Base-by-base conservation (phyloP, 2,329 filamentous ascomycete species). In the Knufia petricola region DNA sequence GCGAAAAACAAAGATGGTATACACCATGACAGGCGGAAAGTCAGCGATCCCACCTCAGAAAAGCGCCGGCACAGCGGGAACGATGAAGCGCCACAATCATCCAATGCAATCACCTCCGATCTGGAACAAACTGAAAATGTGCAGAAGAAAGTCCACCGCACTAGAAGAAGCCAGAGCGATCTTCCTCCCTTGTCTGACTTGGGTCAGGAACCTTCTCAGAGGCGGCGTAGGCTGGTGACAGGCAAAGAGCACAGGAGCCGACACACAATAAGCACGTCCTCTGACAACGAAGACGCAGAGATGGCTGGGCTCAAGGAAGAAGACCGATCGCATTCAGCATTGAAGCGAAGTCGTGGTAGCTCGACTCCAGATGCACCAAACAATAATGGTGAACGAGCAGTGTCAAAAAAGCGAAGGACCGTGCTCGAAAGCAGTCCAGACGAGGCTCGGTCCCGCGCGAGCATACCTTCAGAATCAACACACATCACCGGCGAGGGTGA, bases 291-390 rank as follows among this genome's bases (percentile, higher is more conserved):
- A n/a, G 43, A 55, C 8, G 32, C 46, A 4, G 46, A 48, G 10
- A 52, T 45, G 41, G 21, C 48, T 20, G 19, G 40, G n/a, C 44
- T 51, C 23, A 53, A 54, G 38, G 30, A 46, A 30, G 50, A 55
- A 30, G 37, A 28, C 28, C 50, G 37, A 30, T 41, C 49, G 10
- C 48, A 21, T 17, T 17, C 21, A 23, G 21, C 31, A 24, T 56
- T 69, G 34, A 72, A 72, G 55, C 64, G 69, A 32, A 60, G 64
- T 23, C 65, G 69, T 37, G 63, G 60, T 41, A 71, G 68, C 49
- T 69, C 68, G 3, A 64, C 67, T 47, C 55, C 48, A 13, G 47
- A 42, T 9, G 41, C 40, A 2, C 31, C 45, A 4, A 43, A 42
- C 10, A 52, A 52, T 26, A 48, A 36, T 23, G 49, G 48, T 13